These are phyloP conservation scores for Yamadazyma sp. DNA, from an alignment of 1,139 yeast genomes.

Conservation along the genomic window DNA sequence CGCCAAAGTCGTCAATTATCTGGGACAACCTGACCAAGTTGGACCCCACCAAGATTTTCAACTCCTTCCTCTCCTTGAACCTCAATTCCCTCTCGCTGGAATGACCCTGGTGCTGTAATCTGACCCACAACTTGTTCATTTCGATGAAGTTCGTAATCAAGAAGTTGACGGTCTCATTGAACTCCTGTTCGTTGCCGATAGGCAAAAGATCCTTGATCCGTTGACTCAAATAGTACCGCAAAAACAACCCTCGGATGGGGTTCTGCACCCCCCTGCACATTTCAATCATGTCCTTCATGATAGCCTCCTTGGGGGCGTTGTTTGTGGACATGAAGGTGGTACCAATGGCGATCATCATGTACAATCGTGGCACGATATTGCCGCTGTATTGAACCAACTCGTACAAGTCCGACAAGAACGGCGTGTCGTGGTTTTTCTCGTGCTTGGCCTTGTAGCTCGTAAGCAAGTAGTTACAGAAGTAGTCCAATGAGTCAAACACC, in stretches of 20 bases:
- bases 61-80: slow-evolving; percentile 77
- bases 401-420: slow-evolving; percentile 86
- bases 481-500: slow-evolving; percentile 79
- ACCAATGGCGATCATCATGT: slow-evolving; percentile 94
- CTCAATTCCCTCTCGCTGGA: slow-evolving; percentile 78
- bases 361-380: slow-evolving; percentile 86
- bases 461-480: slow-evolving; percentile 62
- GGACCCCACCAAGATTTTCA: slow-evolving; percentile 89
- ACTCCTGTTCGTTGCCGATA: slow-evolving; percentile 40
- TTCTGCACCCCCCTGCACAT: slow-evolving; percentile 99
- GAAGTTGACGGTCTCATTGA: slow-evolving; percentile 68
- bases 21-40: slow-evolving; percentile 88
- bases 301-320: slow-evolving; percentile 81
- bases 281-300: slow-evolving; percentile 94
- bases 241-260: slow-evolving; percentile 85
- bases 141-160: slow-evolving; percentile 86
- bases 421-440: slow-evolving; percentile 30
- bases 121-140: slow-evolving; percentile 97
- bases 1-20: slow-evolving; percentile 61
- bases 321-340: slow-evolving; percentile 79
- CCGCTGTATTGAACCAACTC: slow-evolving; percentile 96
- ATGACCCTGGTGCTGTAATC: slow-evolving; percentile 95
- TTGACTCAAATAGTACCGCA: slow-evolving; percentile 86
- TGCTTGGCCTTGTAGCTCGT: slow-evolving; percentile 58
- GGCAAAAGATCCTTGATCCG: slow-evolving; percentile 75